Base-by-base conservation (phyloP, 1,284 basidiomycete genomes). In the Ceratobasidium papillatum region DNA sequence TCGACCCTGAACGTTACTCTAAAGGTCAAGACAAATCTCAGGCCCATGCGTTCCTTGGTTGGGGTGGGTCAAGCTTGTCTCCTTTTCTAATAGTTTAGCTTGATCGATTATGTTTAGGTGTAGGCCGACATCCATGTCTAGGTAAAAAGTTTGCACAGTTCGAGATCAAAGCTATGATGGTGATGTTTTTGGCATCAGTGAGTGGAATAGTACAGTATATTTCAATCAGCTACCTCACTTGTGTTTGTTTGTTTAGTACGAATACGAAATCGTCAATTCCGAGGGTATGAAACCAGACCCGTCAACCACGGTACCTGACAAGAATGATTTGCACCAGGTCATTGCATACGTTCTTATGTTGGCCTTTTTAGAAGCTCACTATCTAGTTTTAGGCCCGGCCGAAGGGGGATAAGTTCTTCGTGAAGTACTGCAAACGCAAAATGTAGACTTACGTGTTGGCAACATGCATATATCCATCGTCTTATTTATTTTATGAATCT, bases 261-360 rank as follows among this genome's bases (percentile, higher is more conserved):
- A 32, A 1, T 66, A 52, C 34, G 49, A 66, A 22, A 27, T 66
- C 22, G n/a, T 66, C n/a, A 34, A 52, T 34, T 52, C 64, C 17
- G 25, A 22, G n/a, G 64, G 49, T 22, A 32, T 51, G 14, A 30
- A 36, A 11, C 64, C 64, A 9, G 64, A 66, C 17, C 64, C 64
- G 22, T 66, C 64, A 19, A 34, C 47, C 5, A 66, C 64, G 19
- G 64, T 66, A 9, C 64, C 64, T n/a, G 64, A 66, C 34, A 52
- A 34, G 64, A 66, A 66, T n/a, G 54, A 66, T 49, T 52, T 66
- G n/a, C 54, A 52, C 19, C 64, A 66, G 34, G 64, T 52, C n/a
- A n/a, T n/a, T n/a, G n/a, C n/a, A n/a, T n/a, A n/a, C n/a, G n/a
- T n/a, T n/a, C n/a, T n/a, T n/a, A n/a, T n/a, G n/a, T n/a, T n/a